Evolutionary conservation across 2,329 filamentous ascomycete species (phyloP).

Genomic region (Sordariomycetes sp.): DNA sequence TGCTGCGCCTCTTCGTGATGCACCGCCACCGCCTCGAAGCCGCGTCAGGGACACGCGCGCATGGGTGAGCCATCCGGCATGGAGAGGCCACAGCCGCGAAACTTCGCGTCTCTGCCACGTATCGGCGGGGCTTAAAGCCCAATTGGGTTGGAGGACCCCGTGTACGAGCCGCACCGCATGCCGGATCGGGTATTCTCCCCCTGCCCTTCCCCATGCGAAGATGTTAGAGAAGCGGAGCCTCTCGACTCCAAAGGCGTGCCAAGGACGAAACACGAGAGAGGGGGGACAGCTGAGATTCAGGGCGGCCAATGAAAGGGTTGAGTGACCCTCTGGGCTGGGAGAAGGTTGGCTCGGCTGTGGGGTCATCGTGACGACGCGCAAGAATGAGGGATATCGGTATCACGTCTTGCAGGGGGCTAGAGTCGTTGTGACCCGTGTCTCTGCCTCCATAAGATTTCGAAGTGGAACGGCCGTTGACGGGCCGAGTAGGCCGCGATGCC

Average conservation of each 20-base stretch:
- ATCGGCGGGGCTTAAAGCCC: neutral
- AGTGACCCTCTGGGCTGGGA: neutral
- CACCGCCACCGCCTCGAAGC: no score
- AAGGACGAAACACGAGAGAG: neutral
- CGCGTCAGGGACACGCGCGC: no score
- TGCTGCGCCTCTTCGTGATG: no score
- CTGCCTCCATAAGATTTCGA: no score
- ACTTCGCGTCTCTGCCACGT: neutral
- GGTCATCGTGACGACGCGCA: neutral
- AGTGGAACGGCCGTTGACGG: no score
- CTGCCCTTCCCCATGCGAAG: no score
- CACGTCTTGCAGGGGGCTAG: neutral
- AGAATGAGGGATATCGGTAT: neutral
- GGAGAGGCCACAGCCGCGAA: neutral
- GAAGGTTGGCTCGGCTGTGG: neutral
- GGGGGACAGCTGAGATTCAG: neutral
- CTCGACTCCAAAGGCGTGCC: neutral
- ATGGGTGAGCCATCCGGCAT: no score
- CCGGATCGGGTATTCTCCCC: neutral
- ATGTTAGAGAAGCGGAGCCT: no score
- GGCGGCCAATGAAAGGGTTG: neutral
- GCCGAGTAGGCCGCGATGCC: no score
- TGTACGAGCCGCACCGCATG: no score
- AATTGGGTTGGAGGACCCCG: no score
- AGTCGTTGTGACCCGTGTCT: neutral